Conservation (phyloP, 495 filamentous ascomycete species). For the Talaromyces wortmannii region DNA sequence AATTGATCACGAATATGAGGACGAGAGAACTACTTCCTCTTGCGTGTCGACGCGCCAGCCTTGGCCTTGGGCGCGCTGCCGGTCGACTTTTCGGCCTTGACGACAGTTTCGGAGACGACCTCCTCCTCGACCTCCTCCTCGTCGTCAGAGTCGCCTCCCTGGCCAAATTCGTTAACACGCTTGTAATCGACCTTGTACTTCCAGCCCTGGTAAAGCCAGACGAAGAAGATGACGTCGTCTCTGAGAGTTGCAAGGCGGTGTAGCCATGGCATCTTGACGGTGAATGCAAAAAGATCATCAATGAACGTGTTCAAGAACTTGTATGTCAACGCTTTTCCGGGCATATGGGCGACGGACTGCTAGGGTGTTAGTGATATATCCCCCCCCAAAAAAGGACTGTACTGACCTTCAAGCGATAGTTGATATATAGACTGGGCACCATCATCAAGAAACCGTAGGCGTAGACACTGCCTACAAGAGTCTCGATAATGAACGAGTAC, state of each 20-base stretch:
- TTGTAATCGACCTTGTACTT: slow-evolving; percentile 90
- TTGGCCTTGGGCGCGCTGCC: slow-evolving; percentile 14
- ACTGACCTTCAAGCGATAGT: slow-evolving; percentile 81
- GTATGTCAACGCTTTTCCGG: slow-evolving; percentile 90
- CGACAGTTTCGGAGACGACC: slow-evolving; percentile 21
- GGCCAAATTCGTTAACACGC: slow-evolving; percentile 94
- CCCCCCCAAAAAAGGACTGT: background rate
- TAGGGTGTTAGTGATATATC: slow-evolving; percentile 8
- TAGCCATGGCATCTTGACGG: slow-evolving; percentile 96
- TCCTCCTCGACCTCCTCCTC: slow-evolving; percentile 40
- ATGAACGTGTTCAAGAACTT: slow-evolving; percentile 86
- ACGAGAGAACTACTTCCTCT: slow-evolving; percentile 27
- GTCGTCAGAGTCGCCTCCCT: slow-evolving; percentile 84
- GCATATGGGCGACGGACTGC: slow-evolving; percentile 91
- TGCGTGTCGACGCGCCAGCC: slow-evolving; percentile 25
- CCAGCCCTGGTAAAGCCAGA: slow-evolving; percentile 94
- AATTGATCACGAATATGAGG: background rate
- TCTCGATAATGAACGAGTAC: slow-evolving; percentile 90
- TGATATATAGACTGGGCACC: slow-evolving; percentile 96
- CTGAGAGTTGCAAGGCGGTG: slow-evolving; percentile 91
- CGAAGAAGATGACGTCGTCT: slow-evolving; percentile 96
- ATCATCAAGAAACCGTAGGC: slow-evolving; percentile 99
- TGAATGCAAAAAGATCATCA: slow-evolving; percentile 91
- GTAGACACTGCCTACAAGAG: slow-evolving; percentile 92
- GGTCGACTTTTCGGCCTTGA: slow-evolving; percentile 27